Evolutionary conservation across 2,329 filamentous ascomycete species (phyloP).

Genomic region (Penicillium sp.): DNA sequence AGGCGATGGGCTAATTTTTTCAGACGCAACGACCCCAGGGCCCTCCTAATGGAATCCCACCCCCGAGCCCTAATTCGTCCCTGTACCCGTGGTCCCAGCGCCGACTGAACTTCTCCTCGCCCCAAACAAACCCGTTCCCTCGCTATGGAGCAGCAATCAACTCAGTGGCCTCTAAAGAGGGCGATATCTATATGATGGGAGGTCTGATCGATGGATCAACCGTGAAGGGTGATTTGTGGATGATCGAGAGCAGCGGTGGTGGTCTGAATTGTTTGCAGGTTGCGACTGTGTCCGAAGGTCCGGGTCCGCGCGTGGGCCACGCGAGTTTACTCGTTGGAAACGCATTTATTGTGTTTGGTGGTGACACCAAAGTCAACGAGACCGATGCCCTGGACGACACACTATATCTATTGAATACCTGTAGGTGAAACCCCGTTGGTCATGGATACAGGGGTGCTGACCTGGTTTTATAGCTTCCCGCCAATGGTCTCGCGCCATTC

Average conservation of each 20-base stretch:
- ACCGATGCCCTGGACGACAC: conserved; percentile 91
- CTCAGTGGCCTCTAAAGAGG: conserved; percentile 87
- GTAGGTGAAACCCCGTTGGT: conserved; percentile 58
- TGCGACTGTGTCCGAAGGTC: conserved; percentile 87
- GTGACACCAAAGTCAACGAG: conserved; percentile 96
- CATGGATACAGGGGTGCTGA: conserved; percentile 31
- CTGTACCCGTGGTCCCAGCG: conserved; percentile 96
- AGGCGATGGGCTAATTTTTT: background rate
- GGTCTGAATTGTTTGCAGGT: conserved; percentile 90
- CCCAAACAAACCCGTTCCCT: conserved; percentile 84
- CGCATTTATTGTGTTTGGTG: conserved; percentile 97
- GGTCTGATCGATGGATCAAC: conserved; percentile 92
- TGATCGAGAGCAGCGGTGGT: conserved; percentile 83
- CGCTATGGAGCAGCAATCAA: conserved; percentile 98
- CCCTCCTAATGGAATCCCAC: conserved; percentile 56
- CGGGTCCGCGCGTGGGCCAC: conserved; percentile 92
- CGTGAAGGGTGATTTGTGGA: conserved; percentile 96
- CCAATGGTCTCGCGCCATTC: conserved; percentile 94
- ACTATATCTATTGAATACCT: conserved; percentile 93
- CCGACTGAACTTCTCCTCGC: conserved; percentile 79
- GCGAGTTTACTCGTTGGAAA: conserved; percentile 93
- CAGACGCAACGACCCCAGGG: conserved; percentile 43
- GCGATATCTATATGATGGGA: conserved; percentile 96
- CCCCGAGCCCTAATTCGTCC: conserved; percentile 67
- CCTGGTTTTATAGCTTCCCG: conserved; percentile 69